phyloP scores from a whole-genome alignment of 805 yeast genomes.

The Ogataea neopini region DNA sequence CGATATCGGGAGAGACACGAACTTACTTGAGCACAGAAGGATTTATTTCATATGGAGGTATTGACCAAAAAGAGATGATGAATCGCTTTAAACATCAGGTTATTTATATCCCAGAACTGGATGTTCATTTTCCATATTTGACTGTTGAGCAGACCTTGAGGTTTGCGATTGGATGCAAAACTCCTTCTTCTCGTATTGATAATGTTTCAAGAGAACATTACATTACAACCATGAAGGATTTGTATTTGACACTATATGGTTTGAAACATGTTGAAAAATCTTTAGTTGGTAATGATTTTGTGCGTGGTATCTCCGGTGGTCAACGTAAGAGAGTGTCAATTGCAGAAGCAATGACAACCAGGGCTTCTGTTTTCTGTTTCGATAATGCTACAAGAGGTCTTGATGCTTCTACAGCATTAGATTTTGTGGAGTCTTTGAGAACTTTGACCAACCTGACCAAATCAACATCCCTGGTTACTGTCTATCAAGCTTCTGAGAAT shows the following conservation, averaged over 20 bases:
- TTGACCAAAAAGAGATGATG: constrained; percentile 47
- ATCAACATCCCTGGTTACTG: constrained; percentile 51
- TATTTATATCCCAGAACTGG: constrained; percentile 66
- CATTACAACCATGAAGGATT: constrained; percentile 52
- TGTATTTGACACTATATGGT: constrained; percentile 35
- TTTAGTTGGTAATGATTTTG: constrained; percentile 59
- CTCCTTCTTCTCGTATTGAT: constrained; percentile 58
- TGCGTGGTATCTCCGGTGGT: constrained; percentile 67
- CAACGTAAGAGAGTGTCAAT: constrained; percentile 66
- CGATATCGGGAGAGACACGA: constrained; percentile 55
- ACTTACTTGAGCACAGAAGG: constrained; percentile 55
- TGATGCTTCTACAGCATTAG: constrained; percentile 67
- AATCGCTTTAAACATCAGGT: constrained; percentile 64
- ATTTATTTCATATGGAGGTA: constrained; percentile 50
- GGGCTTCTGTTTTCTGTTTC: constrained; percentile 50
- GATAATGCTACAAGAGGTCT: constrained; percentile 71
- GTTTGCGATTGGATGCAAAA: constrained; percentile 57
- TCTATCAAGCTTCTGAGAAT: constrained; percentile 44
- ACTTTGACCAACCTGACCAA: constrained; percentile 47
- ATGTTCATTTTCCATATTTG: constrained; percentile 64
- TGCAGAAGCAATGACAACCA: constrained; percentile 48
- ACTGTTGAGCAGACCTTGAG: constrained; percentile 64
- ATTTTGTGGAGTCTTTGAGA: constrained; percentile 56
- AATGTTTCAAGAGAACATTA: constrained; percentile 53
- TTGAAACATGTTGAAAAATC: constrained; percentile 51